Conservation (phyloP, 2,329 filamentous ascomycete genomes). For the Alternaria panax region DNA sequence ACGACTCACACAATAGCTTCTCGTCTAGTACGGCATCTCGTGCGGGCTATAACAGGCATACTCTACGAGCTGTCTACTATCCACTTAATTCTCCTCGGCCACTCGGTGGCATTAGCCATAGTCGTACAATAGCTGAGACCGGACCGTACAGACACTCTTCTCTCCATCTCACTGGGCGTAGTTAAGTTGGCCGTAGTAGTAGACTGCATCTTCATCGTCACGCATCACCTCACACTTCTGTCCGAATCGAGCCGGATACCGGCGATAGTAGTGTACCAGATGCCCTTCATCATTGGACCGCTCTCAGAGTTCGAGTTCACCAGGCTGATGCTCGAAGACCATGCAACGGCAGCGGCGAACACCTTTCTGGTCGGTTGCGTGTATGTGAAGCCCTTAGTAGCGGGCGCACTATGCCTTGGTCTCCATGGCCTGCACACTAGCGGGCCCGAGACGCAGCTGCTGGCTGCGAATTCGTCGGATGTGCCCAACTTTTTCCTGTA, state of each 20-base stretch:
- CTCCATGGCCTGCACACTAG: neutral
- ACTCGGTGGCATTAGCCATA: neutral
- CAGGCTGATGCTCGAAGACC: neutral
- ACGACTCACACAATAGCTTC: neutral
- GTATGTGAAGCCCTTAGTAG: conserved; percentile 1
- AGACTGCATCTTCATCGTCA: conserved; percentile 3
- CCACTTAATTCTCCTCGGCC: neutral
- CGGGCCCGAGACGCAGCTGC: neutral
- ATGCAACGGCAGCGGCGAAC: neutral
- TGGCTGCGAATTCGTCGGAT: neutral
- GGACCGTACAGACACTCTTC: neutral
- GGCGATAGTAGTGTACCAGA: neutral
- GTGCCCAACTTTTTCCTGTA: neutral
- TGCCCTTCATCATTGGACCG: neutral
- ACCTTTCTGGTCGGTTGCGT: neutral
- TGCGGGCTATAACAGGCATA: neutral
- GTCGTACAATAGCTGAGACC: neutral
- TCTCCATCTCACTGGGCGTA: neutral
- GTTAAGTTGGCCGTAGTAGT: neutral
- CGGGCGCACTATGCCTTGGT: neutral
- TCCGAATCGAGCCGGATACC: neutral
- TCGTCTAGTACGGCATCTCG: neutral
- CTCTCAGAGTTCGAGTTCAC: neutral
- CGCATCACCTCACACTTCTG: neutral
- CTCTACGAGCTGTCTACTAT: neutral